phyloP scores from a whole-genome alignment of 2,329 filamentous ascomycete species.

The Fonsecaea monophora region DNA sequence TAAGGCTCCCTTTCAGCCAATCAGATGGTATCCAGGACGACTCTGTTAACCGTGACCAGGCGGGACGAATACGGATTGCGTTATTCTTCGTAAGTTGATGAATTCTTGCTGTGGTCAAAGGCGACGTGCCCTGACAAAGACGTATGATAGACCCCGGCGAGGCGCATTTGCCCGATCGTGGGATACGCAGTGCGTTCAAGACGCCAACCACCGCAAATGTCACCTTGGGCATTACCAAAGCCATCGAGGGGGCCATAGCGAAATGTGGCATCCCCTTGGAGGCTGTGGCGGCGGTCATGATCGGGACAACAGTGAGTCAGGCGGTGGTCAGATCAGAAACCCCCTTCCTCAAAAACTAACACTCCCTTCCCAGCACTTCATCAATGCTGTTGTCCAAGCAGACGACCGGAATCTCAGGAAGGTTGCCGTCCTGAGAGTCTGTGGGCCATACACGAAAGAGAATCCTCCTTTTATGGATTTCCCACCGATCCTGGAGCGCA shows the following conservation, averaged over 20 bases:
- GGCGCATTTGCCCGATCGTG: conserved; percentile 46
- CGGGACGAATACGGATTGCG: conserved; percentile 31
- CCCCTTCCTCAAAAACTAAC: not conserved
- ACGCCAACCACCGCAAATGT: conserved; percentile 58
- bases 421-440: conserved; percentile 57
- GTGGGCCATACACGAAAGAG: conserved; percentile 51
- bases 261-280: conserved; percentile 48
- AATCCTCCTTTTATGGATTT: conserved; percentile 58
- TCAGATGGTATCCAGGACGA: conserved; percentile 6
- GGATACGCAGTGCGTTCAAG: conserved; percentile 58
- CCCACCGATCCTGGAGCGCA: conserved; percentile 47
- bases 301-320: conserved; percentile 52
- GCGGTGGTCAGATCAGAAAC: not conserved
- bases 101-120: not conserved
- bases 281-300: conserved; percentile 56
- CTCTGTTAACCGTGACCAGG: conserved; percentile 6
- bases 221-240: conserved; percentile 56
- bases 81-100: conserved; percentile 24
- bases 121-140: not conserved
- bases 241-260: conserved; percentile 53
- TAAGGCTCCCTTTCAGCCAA: conserved; percentile 3
- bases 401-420: conserved; percentile 52
- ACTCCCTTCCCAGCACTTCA: conserved; percentile 49
- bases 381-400: conserved; percentile 58
- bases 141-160: conserved; percentile 45